Conservation (phyloP, 768 basidiomycete genomes). For the Mycena galopus region DNA sequence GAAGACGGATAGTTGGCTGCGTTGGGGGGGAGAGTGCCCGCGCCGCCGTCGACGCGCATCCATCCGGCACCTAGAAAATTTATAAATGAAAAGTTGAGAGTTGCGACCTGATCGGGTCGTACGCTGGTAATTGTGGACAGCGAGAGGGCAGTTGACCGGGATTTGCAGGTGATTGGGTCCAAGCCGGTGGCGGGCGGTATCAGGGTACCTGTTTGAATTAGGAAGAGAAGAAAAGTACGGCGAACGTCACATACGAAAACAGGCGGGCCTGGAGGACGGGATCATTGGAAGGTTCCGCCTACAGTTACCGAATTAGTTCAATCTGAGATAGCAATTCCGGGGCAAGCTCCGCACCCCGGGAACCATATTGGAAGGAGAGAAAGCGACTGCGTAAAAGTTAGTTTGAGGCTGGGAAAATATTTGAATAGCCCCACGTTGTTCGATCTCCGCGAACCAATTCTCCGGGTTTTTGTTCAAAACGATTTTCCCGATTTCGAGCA, state of each 20-base stretch:
- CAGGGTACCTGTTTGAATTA: slow-evolving; percentile 15
- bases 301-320: background rate
- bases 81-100: background rate
- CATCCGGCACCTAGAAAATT: slow-evolving; percentile 28
- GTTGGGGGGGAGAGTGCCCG: slow-evolving; percentile 25
- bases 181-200: slow-evolving; percentile 32
- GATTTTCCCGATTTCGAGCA: slow-evolving; percentile 29
- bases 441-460: slow-evolving; percentile 38
- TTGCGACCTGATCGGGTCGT: background rate
- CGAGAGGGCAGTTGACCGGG: slow-evolving; percentile 33
- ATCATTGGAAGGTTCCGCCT: slow-evolving; percentile 37
- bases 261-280: slow-evolving; percentile 36
- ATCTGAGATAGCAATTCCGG: background rate
- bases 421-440: slow-evolving; percentile 22
- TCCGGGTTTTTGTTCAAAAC: slow-evolving; percentile 36
- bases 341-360: slow-evolving; percentile 24
- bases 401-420: background rate
- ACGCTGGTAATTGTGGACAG: slow-evolving; percentile 33
- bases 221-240: background rate
- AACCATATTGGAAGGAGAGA: slow-evolving; percentile 32
- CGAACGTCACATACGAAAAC: slow-evolving; percentile 19
- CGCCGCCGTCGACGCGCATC: slow-evolving; percentile 34
- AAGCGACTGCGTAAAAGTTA: slow-evolving; percentile 14
- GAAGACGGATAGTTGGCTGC: slow-evolving; percentile 37
- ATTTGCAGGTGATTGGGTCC: slow-evolving; percentile 36